These are phyloP conservation scores for Pestalotiopsis sp. DNA, from an alignment of 2,329 filamentous ascomycete genomes.

Conservation along the genomic window DNA sequence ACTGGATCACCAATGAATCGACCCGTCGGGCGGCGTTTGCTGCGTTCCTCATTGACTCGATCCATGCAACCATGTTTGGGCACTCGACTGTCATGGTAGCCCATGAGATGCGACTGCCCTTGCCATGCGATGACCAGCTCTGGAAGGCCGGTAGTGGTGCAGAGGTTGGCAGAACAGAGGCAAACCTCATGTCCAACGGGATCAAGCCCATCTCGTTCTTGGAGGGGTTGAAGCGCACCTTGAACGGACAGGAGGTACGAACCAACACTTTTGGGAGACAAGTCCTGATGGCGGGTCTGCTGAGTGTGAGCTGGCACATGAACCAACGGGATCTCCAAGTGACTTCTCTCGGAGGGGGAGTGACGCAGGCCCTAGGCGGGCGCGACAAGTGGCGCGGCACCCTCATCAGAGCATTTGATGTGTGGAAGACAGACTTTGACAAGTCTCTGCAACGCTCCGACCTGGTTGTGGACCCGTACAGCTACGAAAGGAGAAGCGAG, in stretches of 20 bases:
- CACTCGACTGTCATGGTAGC: slow-evolving; percentile 97
- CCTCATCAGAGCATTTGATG: slow-evolving; percentile 85
- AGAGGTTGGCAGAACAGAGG: slow-evolving; percentile 84
- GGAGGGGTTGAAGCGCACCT: slow-evolving; percentile 85
- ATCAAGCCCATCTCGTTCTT: slow-evolving; percentile 86
- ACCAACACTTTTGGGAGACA: slow-evolving; percentile 94
- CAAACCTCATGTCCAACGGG: slow-evolving; percentile 77
- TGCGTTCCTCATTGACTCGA: slow-evolving; percentile 93
- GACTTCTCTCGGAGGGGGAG: slow-evolving; percentile 74
- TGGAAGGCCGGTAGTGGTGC: slow-evolving; percentile 89
- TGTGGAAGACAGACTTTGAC: slow-evolving; percentile 93
- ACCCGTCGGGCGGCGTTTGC: slow-evolving; percentile 89
- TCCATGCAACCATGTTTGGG: slow-evolving; percentile 96
- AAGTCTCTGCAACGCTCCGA: slow-evolving; percentile 70
- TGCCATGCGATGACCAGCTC: slow-evolving; percentile 90
- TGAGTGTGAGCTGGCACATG: slow-evolving; percentile 97
- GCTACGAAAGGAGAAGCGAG: slow-evolving; percentile 65
- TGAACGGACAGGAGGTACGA: slow-evolving; percentile 82
- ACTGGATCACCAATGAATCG: slow-evolving; percentile 94
- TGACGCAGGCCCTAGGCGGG: slow-evolving; percentile 78
- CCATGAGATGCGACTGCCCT: slow-evolving; percentile 87
- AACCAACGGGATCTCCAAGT: slow-evolving; percentile 94
- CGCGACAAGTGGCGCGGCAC: slow-evolving; percentile 90
- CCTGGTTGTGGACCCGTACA: slow-evolving; percentile 54
- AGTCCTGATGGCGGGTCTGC: slow-evolving; percentile 88